Conservation (phyloP, 1,284 basidiomycete genomes). For the Ceratobasidium sp. region DNA sequence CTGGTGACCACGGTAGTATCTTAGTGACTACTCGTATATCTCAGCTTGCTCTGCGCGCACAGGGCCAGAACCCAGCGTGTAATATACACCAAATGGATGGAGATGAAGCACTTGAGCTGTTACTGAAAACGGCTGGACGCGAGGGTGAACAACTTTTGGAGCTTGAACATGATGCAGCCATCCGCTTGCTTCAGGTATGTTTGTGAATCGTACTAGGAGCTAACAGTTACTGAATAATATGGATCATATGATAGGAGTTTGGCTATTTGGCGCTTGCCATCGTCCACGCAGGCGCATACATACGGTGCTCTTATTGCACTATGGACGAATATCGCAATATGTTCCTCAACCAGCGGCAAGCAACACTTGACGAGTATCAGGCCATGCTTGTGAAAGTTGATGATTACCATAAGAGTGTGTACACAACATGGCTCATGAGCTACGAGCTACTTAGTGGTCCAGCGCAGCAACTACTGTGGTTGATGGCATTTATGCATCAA, state of each 20-base stretch:
- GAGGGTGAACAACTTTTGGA: not conserved
- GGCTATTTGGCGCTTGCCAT: conserved; percentile 34
- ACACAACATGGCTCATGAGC: conserved; percentile 20
- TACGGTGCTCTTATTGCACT: not conserved
- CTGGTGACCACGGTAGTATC: not conserved
- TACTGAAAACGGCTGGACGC: not conserved
- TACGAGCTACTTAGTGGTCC: not conserved
- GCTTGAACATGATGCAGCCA: not conserved
- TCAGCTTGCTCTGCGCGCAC: not conserved
- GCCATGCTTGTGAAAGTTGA: not conserved
- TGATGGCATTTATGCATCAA: conserved; percentile 21
- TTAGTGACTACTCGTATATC: conserved; percentile 23
- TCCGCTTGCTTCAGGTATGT: conserved; percentile 5
- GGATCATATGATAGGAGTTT: not conserved
- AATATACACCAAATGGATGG: not conserved
- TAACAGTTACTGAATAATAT: not conserved
- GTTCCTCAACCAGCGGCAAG: not conserved
- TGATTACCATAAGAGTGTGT: not conserved
- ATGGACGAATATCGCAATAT: not conserved
- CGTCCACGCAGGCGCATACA: conserved; percentile 21
- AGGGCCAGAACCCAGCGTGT: not conserved
- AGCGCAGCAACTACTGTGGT: conserved; percentile 16
- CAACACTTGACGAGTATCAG: not conserved
- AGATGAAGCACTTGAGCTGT: conserved; percentile 9
- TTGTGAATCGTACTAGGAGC: no score